Conservation (phyloP, 345 rosid species). For the Eucalyptus regnans region DNA sequence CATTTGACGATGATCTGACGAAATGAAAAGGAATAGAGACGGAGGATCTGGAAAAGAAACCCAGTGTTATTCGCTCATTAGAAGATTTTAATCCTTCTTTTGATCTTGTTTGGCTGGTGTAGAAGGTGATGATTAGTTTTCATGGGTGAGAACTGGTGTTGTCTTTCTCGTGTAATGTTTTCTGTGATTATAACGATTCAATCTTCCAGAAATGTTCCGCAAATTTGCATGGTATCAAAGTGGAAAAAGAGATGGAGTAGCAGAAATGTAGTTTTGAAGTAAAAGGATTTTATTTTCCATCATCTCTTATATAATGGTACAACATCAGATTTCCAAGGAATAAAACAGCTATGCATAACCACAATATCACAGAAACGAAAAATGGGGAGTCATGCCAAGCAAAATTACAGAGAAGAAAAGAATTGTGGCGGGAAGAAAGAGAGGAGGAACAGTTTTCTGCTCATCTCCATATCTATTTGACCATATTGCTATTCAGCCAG, state of each 20-base stretch:
- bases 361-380: neutral
- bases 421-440: neutral
- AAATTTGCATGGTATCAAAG: neutral
- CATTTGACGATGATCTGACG: neutral
- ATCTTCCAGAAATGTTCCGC: neutral
- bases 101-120: neutral
- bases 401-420: neutral
- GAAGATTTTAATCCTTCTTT: neutral
- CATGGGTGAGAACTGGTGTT: neutral
- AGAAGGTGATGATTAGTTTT: neutral
- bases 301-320: neutral
- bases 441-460: neutral
- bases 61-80: neutral
- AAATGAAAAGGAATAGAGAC: neutral
- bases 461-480: neutral
- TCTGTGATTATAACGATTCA: neutral
- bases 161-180: neutral
- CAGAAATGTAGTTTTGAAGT: neutral
- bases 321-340: neutral
- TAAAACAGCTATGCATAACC: neutral
- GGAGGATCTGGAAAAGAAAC: neutral
- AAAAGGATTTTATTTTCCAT: neutral
- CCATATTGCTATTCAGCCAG: neutral
- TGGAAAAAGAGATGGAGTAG: neutral
- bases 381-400: neutral